phyloP scores from a whole-genome alignment of 2,329 filamentous ascomycete genomes.

The Helminthosporium solani region DNA sequence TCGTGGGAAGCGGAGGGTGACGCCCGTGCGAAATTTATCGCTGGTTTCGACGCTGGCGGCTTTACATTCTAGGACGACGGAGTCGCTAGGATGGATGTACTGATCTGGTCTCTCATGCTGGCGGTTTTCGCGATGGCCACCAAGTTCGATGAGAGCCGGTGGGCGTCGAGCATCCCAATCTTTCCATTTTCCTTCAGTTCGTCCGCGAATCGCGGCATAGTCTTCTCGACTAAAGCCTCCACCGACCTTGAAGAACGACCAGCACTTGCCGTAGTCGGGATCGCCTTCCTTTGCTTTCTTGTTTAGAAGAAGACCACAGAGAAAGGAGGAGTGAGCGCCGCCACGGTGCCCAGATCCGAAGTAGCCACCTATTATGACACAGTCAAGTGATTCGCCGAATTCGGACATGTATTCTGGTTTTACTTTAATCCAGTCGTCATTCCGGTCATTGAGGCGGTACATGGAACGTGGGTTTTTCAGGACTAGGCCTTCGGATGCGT shows the following conservation, averaged over 20 bases:
- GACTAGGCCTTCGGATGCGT: conserved; percentile 85
- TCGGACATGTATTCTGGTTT: conserved; percentile 99
- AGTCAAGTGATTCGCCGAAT: conserved; percentile 90
- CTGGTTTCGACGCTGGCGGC: conserved; percentile 75
- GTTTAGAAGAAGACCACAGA: conserved; percentile 83
- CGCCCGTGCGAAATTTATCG: conserved; percentile 72
- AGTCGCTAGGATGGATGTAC: conserved; percentile 90
- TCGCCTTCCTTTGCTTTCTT: conserved; percentile 62
- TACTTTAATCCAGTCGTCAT: conserved; percentile 97
- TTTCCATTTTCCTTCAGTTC: conserved; percentile 88
- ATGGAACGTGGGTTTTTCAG: conserved; percentile 88
- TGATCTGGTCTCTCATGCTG: conserved; percentile 82
- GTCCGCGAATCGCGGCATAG: conserved; percentile 77
- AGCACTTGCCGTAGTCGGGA: conserved; percentile 69
- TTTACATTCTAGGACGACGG: conserved; percentile 84
- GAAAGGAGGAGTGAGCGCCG: conserved; percentile 77
- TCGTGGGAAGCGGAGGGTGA: conserved; percentile 86
- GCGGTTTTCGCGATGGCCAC: conserved; percentile 63
- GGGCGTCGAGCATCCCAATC: conserved; percentile 79
- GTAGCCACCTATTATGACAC: conserved; percentile 86
- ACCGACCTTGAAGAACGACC: conserved; percentile 98
- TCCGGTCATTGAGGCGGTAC: conserved; percentile 85
- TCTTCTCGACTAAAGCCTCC: conserved; percentile 85
- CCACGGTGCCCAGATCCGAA: conserved; percentile 86
- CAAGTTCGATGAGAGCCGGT: conserved; percentile 78